Base-by-base conservation (phyloP, 352 stramenopile species). In the Phytophthora vignae region DNA sequence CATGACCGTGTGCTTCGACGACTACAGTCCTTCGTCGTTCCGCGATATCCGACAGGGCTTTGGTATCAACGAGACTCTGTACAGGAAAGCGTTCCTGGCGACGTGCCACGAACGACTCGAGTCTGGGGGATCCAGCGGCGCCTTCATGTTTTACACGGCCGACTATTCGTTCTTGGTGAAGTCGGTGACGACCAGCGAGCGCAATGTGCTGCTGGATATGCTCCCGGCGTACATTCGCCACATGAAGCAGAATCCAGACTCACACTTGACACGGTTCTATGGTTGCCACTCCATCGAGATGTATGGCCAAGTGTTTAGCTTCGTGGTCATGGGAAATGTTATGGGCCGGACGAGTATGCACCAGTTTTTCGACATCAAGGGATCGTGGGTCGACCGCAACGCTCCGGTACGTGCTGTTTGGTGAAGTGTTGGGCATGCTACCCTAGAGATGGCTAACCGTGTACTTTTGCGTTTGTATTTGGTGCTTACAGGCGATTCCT, bases 111-210 rank as follows among this genome's bases (percentile, higher is more conserved):
- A 97, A 57, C 83, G 88, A 9, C 85, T 97, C 50, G 64, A 92
- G 63, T 91, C 85, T 8, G 90, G 90, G 0, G 92, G 92, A 10
- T 94, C 91, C n/a, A 94, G 81, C 54, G 92, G 89, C 19, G 92
- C 85, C 31, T 98, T 98, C 71, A 96, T 98, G 85, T 98, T 98
- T 69, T 97, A 93, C 71, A 96, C 90, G 8, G 87, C 88, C 5
- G 90, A 97, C 60, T 95, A 96, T 48, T 72, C 85, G 3, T 97
- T 92, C 56, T 71, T 98, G 46, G 90, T 97, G 55, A 98, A 98
- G 66, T 95, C 90, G 1, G 90, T 96, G 38, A 95, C 84, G 53
- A 82, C 72, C 25, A 85, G 74, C 21, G 92, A 98, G 69, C 86
- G 89, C n/a, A 78, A 77, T 27, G 84, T 95, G 56, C 67, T 98